Conservation (phyloP, 176 grass and related monocot species). For the Secale cereale region DNA sequence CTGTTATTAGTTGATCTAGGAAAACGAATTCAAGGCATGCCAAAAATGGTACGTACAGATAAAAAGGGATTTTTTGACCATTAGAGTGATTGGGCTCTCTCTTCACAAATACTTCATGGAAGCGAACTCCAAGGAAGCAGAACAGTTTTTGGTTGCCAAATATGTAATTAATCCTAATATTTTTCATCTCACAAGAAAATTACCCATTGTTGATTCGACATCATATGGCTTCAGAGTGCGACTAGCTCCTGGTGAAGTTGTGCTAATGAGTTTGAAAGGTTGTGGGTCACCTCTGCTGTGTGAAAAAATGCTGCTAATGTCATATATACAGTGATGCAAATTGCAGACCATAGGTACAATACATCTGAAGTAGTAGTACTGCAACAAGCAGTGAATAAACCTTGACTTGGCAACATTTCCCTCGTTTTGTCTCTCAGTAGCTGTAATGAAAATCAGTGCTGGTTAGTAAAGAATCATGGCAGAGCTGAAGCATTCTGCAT, state of each 20-base stretch:
- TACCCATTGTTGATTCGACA: conserved; percentile 24
- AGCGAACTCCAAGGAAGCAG: too few relatives aligned
- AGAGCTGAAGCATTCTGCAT: not conserved
- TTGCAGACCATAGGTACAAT: not conserved
- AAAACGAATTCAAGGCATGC: not conserved
- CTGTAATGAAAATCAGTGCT: not conserved
- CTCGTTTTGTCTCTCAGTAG: not conserved
- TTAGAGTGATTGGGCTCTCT: not conserved
- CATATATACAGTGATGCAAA: not conserved
- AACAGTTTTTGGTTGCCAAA: not conserved
- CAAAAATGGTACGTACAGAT: too few relatives aligned
- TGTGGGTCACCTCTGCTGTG: conserved; percentile 15
- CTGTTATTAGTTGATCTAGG: not conserved
- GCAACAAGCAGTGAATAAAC: not conserved
- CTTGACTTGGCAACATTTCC: conserved; percentile 7
- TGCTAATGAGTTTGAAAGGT: not conserved
- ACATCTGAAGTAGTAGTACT: not conserved
- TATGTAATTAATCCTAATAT: not conserved
- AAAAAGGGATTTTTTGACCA: not conserved
- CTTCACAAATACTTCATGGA: too few relatives aligned
- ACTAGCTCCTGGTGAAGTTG: not conserved
- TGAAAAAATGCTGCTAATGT: not conserved
- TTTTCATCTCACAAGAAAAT: not conserved
- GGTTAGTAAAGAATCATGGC: not conserved
- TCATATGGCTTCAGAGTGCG: conserved; percentile 31